Percentiles rank a stretch among this genome's conserved stretches.
Evolutionary conservation across 352 stramenopile genomes (phyloP).

Genomic region (Globisporangium irregulare): DNA sequence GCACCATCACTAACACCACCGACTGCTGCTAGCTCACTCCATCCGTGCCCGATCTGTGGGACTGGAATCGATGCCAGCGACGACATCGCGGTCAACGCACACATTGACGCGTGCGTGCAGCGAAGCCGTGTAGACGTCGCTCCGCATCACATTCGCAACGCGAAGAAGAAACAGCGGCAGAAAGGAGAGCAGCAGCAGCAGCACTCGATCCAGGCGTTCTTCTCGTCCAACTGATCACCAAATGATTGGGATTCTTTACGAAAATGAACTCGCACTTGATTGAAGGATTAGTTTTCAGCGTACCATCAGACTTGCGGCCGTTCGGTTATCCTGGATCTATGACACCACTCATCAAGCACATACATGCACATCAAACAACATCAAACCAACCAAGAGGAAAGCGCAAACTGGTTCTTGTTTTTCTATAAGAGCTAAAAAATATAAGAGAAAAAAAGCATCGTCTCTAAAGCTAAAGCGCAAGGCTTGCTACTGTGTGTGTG

Average conservation of each 20-base stretch:
- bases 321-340: no score
- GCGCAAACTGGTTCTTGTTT: slow-evolving; percentile 11
- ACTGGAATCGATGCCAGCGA: slow-evolving; percentile 19
- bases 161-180: slow-evolving; percentile 5
- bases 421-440: slow-evolving; percentile 41
- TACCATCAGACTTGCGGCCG: no score
- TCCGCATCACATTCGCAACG: neutral
- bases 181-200: slow-evolving; percentile 3
- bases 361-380: no score
- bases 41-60: slow-evolving; percentile 25
- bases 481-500: neutral
- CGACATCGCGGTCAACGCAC: slow-evolving; percentile 19
- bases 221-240: neutral
- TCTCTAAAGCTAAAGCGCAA: neutral
- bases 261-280: neutral
- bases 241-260: neutral
- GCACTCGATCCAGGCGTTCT: slow-evolving; percentile 23
- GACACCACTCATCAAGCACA: no score
- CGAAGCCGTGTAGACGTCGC: no score
- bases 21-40: neutral
- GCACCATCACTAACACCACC: neutral
- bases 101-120: slow-evolving; percentile 25
- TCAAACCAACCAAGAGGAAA: neutral
- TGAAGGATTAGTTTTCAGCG: no score
- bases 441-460: slow-evolving; percentile 19